Conservation (phyloP, 257 asterid genomes). For the Ilex asprella region DNA sequence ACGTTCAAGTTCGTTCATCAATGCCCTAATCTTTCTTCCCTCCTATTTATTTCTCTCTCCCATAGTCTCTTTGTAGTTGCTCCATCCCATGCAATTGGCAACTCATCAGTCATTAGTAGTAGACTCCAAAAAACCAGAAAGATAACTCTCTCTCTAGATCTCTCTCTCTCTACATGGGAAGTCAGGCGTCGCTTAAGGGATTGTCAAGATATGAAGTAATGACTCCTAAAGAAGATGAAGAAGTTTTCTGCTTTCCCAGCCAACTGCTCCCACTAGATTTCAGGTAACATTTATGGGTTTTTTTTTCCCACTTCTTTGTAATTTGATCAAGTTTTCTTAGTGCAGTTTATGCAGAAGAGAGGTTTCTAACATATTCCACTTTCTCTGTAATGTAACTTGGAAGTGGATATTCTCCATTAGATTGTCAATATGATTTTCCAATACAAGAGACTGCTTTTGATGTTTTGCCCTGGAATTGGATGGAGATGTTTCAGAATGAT, state of each 20-base stretch:
- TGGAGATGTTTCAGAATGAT: constrained; percentile 24
- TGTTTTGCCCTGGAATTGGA: constrained; percentile 13
- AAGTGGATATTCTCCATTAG: constrained; percentile 19
- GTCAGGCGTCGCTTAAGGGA: constrained; percentile 13
- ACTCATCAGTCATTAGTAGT: constrained; percentile 1
- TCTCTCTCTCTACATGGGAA: constrained; percentile 24
- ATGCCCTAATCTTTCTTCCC: background rate
- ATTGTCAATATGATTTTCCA: constrained; percentile 11
- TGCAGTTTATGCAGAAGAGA: background rate
- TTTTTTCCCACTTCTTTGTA: background rate
- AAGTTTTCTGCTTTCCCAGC: constrained; percentile 25
- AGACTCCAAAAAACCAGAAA: constrained; percentile 14
- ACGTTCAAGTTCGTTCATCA: constrained; percentile 18
- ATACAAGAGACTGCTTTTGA: constrained; percentile 23
- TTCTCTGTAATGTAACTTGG: background rate
- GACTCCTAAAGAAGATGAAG: constrained; percentile 28
- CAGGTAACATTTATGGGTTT: constrained; percentile 28
- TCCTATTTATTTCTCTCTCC: background rate
- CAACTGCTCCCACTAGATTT: constrained; percentile 40
- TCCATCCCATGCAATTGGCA: background rate
- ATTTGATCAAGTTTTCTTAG: no score
- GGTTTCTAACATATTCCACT: background rate
- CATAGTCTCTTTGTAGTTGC: background rate
- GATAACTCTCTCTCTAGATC: background rate
- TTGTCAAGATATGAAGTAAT: constrained; percentile 38